Evolutionary conservation across 2,329 filamentous ascomycete genomes (phyloP), one percentile per base, ranked within the genome.

Genomic region (Sporothrix globosa): DNA sequence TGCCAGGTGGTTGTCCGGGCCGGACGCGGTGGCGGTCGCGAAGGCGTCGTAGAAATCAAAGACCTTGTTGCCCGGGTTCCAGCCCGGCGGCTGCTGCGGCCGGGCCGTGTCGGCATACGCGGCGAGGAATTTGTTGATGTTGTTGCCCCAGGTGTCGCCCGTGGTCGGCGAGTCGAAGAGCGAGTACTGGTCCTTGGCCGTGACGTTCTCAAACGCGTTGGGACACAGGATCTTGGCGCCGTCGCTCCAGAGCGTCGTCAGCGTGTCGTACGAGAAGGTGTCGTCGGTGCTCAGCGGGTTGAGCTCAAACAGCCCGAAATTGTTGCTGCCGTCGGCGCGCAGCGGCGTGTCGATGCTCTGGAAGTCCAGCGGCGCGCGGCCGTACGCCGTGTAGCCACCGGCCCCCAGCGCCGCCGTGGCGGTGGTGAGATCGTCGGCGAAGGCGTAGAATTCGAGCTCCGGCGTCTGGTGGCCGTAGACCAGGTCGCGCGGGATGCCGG

Each of bases 171-270:
- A 63, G 58, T 27, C 58, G n/a, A 63, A 63, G 19, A 63, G 58
- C 58, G 58, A 46, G 39, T 63, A 63, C 58, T 63, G 58, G 58
- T 63, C 58, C 58, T 63, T 63, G 58, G 39, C 58, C 4, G 58
- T 63, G 58, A 63, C 58, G 39, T 63, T 63, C n/a, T 63, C 58
- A 46, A 63, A 63, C 1, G 58, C 58, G 21, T 63, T 63, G 58
- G 58, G 58, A 21, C 58, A 63, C 39, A 63, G 58, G 58, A 63
- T 63, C 58, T 63, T 63, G 58, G 58, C 58, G n/a, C 58, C 58
- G 39, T 63, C 58, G 58, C 58, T 27, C 58, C 58, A 63, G 39
- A 63, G 58, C n/a, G 58, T 63, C 7, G 58, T 63, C 39, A 63
- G 39, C 6, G 58, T 63, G n/a, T 46, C 58, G 11, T 63, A 63